Evolutionary conservation across 164 flowering plant genomes (phyloP).

Genomic region (Liquidambar formosana): DNA sequence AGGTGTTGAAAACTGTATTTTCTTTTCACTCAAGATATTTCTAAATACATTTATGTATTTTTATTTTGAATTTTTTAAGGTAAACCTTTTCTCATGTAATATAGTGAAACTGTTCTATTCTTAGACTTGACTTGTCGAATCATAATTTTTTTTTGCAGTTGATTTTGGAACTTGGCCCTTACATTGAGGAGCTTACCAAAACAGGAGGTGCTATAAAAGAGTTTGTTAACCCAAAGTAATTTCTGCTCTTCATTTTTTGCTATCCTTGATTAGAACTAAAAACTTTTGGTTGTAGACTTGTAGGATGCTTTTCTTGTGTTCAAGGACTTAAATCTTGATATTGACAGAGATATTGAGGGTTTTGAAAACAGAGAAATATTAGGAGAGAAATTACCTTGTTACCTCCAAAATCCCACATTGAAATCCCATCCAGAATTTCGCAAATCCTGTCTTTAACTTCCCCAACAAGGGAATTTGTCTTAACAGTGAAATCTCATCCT

Average conservation of each 20-base stretch:
- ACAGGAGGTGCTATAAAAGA: conserved; percentile 90
- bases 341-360: no score
- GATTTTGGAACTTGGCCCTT: conserved; percentile 83
- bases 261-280: no score
- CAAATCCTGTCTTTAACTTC: no score
- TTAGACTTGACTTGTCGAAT: background rate
- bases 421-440: no score
- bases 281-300: no score
- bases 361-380: no score
- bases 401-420: no score
- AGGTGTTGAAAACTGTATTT: background rate
- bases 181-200: conserved; percentile 78
- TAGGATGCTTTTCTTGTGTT: no score
- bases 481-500: no score
- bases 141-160: conserved; percentile 46
- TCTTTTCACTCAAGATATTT: background rate
- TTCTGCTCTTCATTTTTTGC: conserved; percentile 2
- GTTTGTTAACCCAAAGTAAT: conserved; percentile 98
- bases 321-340: no score
- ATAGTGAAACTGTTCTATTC: background rate
- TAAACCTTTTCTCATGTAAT: background rate
- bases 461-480: no score
- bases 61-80: background rate
- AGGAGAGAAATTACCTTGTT: no score
- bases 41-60: background rate